phyloP scores from a whole-genome alignment of 2,329 filamentous ascomycete species.

The Decorospora gaudefroyi region DNA sequence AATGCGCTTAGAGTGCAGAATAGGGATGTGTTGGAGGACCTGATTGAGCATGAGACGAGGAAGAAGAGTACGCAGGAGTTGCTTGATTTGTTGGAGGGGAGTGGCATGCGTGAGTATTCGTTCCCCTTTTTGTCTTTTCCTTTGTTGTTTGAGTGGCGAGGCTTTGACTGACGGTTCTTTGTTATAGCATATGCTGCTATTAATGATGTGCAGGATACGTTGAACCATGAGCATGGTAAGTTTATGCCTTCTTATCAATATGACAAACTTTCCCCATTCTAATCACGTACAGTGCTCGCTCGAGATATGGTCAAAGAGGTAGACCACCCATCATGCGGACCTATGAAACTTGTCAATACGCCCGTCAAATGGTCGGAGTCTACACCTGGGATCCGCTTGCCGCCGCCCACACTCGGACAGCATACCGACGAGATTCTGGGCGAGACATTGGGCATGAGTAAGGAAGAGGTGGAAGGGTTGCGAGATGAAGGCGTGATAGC shows the following conservation, averaged over 20 bases:
- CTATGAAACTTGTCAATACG: slow-evolving; percentile 88
- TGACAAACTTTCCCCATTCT: slow-evolving; percentile 1
- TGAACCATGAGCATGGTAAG: slow-evolving; percentile 82
- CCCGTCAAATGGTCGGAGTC: slow-evolving; percentile 92
- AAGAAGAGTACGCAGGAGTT: slow-evolving; percentile 85
- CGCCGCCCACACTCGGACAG: slow-evolving; percentile 75
- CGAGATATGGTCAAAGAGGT: slow-evolving; percentile 89
- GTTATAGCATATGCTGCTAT: slow-evolving; percentile 81
- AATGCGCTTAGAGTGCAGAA: slow-evolving; percentile 67
- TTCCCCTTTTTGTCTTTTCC: background rate
- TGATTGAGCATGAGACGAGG: slow-evolving; percentile 76
- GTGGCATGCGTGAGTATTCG: slow-evolving; percentile 69
- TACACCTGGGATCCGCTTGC: slow-evolving; percentile 72
- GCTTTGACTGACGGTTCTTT: slow-evolving; percentile 14
- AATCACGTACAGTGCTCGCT: slow-evolving; percentile 59
- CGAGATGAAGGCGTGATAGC: slow-evolving; percentile 44
- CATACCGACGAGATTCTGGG: slow-evolving; percentile 47
- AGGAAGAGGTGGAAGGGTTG: slow-evolving; percentile 39
- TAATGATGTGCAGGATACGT: slow-evolving; percentile 84
- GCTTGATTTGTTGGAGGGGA: slow-evolving; percentile 84
- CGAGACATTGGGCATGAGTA: slow-evolving; percentile 39
- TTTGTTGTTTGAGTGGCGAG: background rate
- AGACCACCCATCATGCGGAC: slow-evolving; percentile 79
- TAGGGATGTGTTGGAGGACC: slow-evolving; percentile 73
- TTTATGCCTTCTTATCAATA: slow-evolving; percentile 1